Percentiles rank a stretch among this genome's conserved stretches.
Conservation (phyloP, 208 protist species). For the Crithidia brevicula region DNA sequence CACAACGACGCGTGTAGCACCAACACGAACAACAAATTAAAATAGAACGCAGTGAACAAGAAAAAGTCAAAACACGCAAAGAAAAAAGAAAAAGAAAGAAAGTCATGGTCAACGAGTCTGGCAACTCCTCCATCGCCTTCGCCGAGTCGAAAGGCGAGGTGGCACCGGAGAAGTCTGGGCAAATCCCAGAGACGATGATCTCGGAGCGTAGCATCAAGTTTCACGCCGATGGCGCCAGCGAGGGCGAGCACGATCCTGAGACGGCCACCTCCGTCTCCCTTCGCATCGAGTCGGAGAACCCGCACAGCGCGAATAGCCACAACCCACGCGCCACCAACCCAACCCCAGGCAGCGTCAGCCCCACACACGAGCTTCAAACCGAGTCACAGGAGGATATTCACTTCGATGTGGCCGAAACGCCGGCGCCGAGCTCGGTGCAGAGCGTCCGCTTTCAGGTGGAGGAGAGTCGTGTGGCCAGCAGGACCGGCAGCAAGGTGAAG, state of each 20-base stretch:
- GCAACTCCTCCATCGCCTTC: constrained; percentile 27
- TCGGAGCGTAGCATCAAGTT: constrained; percentile 25
- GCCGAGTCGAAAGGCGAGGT: constrained; percentile 7
- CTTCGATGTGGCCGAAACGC: constrained; percentile 8
- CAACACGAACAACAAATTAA: too few species aligned
- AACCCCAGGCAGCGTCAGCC: not conserved
- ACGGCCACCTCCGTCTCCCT: constrained; percentile 14
- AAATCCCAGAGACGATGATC: not conserved
- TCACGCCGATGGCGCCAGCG: constrained; percentile 7
- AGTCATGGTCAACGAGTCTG: constrained; percentile 19
- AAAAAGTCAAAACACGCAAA: not conserved
- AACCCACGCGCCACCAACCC: not conserved
- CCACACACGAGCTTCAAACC: not conserved
- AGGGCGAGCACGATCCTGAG: constrained; percentile 1
- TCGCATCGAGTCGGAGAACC: constrained; percentile 10
- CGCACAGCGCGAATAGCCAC: not conserved
- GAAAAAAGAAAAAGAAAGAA: constrained; percentile 13
- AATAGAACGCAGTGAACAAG: too few species aligned
- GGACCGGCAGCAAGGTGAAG: constrained; percentile 1
- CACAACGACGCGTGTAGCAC: too few species aligned
- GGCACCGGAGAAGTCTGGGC: not conserved
- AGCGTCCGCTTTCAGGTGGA: constrained; percentile 29
- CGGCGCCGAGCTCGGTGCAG: constrained; percentile 15
- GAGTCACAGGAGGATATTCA: constrained; percentile 30
- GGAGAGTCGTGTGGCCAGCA: not conserved